Base-by-base conservation (phyloP, 805 yeast genomes). In the Pichia californica region DNA sequence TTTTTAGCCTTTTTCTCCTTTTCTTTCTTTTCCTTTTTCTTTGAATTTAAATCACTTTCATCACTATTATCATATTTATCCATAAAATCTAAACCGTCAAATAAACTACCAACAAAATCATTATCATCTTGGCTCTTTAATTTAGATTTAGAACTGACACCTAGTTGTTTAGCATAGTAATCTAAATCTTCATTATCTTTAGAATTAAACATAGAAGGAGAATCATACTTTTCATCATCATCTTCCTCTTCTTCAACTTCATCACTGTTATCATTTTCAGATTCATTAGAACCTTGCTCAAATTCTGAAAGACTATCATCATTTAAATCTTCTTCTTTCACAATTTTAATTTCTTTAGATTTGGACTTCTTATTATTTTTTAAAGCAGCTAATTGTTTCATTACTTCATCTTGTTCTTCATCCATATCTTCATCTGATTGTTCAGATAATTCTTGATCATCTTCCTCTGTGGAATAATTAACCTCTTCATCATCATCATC, bases 111-210 rank as follows among this genome's bases (percentile, higher is more conserved):
- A 38, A 88, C 69, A 1, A 81, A 75, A 62, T 88, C 96, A 55
- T 82, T 84, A 13, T 79, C 88, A 37, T 72, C 80, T 8, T 59
- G 58, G 47, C 73, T 74, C 29, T 70, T 63, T 37, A 82, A 66
- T 15, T 69, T 70, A 40, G 70, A 72, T 1, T 78, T 75, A 46
- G 79, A 77, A 41, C 70, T 68, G 51, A 86, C 60, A 1, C 93
- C 94, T 10, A 89, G 68, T 55, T 84, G 81, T 50, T 83, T 83
- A 2, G 96, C 91, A 59, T 88, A 91, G 57, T 82, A 88, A 35
- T 73, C 76, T 64, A 86, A 79, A 41, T 89, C 95, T 45, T 77
- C 79, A 46, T 86, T 91, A 55, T 85, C 94, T 49, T 45, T 40
- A 4, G 5, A 19, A 18, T 33, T 8, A 33, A 14, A 33, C 13